Conservation (phyloP, 345 rosid species). For the Eucalyptus sp. region DNA sequence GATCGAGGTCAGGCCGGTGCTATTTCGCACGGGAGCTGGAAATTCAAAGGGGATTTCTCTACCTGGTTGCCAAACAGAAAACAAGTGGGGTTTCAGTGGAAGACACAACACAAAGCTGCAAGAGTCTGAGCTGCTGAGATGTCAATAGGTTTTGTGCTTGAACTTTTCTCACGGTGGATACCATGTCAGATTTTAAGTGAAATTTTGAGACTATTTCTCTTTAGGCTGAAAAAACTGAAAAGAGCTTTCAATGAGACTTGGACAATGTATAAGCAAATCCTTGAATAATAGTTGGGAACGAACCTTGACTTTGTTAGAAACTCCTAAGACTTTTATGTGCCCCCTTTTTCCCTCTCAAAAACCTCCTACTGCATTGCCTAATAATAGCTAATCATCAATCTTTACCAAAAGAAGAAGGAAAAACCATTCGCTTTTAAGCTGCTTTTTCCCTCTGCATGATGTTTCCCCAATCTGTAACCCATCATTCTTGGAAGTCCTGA, state of each 20-base stretch:
- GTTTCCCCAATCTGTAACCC: neutral
- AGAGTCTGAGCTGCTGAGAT: neutral
- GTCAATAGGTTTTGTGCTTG: neutral
- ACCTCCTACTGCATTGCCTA: neutral
- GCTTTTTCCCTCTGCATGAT: neutral
- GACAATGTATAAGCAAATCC: neutral
- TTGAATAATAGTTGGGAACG: neutral
- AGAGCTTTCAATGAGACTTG: neutral
- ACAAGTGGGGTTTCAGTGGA: neutral
- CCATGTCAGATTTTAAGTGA: neutral
- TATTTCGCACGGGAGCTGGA: neutral
- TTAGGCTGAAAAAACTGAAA: neutral
- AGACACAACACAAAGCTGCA: neutral
- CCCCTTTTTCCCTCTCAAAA: neutral
- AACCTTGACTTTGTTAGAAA: neutral
- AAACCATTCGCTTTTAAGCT: neutral
- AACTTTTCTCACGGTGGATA: neutral
- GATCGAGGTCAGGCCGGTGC: neutral
- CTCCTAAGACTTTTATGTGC: neutral
- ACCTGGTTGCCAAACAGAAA: neutral
- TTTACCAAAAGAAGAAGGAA: neutral
- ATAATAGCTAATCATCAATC: neutral
- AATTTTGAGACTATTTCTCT: neutral
- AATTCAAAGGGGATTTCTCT: neutral
- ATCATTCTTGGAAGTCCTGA: neutral